phyloP scores from a whole-genome alignment of 140 eudicot genomes.

The Ambrosia hybrid region DNA sequence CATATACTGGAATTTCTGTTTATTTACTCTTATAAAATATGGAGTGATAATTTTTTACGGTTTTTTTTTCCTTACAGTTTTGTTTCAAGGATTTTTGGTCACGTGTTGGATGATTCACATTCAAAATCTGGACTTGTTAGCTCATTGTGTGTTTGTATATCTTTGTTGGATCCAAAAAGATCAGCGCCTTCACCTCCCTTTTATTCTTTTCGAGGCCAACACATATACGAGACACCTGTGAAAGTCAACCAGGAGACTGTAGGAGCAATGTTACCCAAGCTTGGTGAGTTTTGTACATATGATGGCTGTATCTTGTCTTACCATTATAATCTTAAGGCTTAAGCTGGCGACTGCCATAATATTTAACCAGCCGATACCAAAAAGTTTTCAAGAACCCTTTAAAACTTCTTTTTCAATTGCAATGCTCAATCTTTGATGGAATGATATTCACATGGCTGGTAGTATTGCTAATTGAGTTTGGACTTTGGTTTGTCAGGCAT shows the following conservation, averaged over 20 bases:
- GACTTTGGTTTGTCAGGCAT: slow-evolving; percentile 8
- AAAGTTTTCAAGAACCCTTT: no score
- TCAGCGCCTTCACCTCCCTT: slow-evolving; percentile 66
- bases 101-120: slow-evolving; percentile 81
- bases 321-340: no score
- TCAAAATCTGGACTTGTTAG: slow-evolving; percentile 85
- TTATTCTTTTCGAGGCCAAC: slow-evolving; percentile 82
- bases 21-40: neutral
- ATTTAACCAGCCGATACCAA: no score
- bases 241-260: slow-evolving; percentile 80
- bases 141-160: slow-evolving; percentile 86
- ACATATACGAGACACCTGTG: slow-evolving; percentile 67
- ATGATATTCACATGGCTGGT: slow-evolving; percentile 8
- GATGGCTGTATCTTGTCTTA: neutral
- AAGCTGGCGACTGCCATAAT: no score
- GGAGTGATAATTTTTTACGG: neutral
- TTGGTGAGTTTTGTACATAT: slow-evolving; percentile 48
- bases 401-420: neutral
- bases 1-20: neutral
- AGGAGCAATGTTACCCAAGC: slow-evolving; percentile 90
- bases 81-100: slow-evolving; percentile 80
- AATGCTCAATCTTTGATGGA: slow-evolving; percentile 16
- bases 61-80: slow-evolving; percentile 47
- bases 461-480: slow-evolving; percentile 10
- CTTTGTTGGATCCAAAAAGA: slow-evolving; percentile 88